Evolutionary conservation across 352 stramenopile genomes (phyloP), one percentile per base, ranked within the genome.

Genomic region (Phytopythium aichiense): DNA sequence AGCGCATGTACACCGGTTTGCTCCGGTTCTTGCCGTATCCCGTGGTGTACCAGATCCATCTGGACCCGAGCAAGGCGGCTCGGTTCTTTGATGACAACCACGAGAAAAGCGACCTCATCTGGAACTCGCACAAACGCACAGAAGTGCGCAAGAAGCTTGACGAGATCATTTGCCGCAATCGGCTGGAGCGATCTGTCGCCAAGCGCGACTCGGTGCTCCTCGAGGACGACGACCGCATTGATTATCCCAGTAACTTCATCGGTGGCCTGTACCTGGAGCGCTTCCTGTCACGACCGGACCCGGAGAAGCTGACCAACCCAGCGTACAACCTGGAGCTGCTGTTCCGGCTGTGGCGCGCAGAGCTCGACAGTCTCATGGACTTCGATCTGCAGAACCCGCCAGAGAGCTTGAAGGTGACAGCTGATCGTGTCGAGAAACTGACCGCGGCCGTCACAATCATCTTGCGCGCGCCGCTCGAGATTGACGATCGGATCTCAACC

Each of bases 1-100:
- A 92, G 60, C 73, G 76, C 18, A 92, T 94, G 81, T 92, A 90
- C 58, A 86, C 69, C 23, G 76, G 72, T 0, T 68, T 94, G 15
- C 87, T 79, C 22, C 73, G 82, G 1, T 94, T 94, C 60, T 66
- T 94, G 50, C 84, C 84, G 23, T 92, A 94, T 43, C 82, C 84
- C 6, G 74, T 94, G 50, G 82, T 94, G 28, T 94, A 92, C 56
- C 82, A 92, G 71, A 86, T 94, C 56, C 82, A 94, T 51, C 56
- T 92, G 46, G 82, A 94, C 60, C 84, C 83, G 9, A 89, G 68
- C 61, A 83, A 87, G 38, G 79, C 84, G 15, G 68, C 72, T 8
- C 72, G 86, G 49, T 92, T 92, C 58, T 94, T 94, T 37, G 84
- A 94, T 33, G 84, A 91, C 65, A 88, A 91, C 57, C 82, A 92